Conservation (phyloP, 495 filamentous ascomycete species). For the Glutinoglossum americanum region DNA sequence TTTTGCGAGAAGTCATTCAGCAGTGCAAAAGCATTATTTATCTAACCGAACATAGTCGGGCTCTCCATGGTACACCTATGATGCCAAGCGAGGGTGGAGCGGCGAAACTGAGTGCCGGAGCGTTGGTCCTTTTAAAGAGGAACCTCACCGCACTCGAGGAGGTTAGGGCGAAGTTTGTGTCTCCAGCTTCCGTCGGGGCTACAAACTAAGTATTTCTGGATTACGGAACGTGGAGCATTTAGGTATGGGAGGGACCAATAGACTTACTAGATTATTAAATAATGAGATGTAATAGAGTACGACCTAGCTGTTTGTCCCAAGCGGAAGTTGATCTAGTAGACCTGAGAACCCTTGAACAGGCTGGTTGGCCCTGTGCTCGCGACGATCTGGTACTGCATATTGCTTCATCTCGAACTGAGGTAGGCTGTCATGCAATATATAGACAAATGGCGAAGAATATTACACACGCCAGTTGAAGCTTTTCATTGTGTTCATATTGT, state of each 20-base stretch:
- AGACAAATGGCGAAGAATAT: not conserved
- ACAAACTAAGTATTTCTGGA: not conserved
- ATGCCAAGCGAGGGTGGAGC: constrained; percentile 6
- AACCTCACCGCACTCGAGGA: constrained; percentile 18
- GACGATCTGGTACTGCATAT: too few relatives aligned
- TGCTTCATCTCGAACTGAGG: not conserved
- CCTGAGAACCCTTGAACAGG: not conserved
- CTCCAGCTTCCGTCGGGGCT: not conserved
- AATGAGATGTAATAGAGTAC: not conserved
- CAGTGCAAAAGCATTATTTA: not conserved
- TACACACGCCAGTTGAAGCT: not conserved
- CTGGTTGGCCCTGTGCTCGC: too few relatives aligned
- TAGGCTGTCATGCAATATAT: not conserved
- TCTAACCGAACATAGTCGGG: not conserved
- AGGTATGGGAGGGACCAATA: not conserved
- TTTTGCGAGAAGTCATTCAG: constrained; percentile 3
- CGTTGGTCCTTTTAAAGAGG: constrained; percentile 20
- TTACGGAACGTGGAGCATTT: not conserved
- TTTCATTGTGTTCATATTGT: not conserved
- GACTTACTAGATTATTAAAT: not conserved
- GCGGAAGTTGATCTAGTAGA: not conserved
- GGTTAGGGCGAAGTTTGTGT: not conserved
- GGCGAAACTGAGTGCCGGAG: constrained; percentile 16
- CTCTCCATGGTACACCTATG: not conserved
- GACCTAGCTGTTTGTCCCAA: not conserved